phyloP scores from a whole-genome alignment of 179 eudicot genomes.

The Spinacia oleracea region DNA sequence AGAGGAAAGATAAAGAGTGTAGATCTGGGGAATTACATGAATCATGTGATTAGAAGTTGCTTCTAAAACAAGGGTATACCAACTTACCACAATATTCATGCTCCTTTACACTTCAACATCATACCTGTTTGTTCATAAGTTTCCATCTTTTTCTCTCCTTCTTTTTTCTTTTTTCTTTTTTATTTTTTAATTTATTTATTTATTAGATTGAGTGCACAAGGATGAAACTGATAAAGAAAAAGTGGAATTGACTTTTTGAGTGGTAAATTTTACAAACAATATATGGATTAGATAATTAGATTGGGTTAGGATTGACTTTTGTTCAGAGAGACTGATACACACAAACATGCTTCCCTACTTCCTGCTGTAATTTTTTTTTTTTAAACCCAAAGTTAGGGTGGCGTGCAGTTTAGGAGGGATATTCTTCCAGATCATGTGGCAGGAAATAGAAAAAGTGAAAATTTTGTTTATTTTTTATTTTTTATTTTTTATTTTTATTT shows the following conservation, averaged over 20 bases:
- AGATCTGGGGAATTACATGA: slow-evolving; percentile 17
- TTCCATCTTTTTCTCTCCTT: not conserved
- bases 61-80: slow-evolving; percentile 16
- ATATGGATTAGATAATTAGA: not conserved
- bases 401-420: slow-evolving; percentile 15
- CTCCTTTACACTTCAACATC: slow-evolving; percentile 9
- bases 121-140: not conserved
- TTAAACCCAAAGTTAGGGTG: not conserved
- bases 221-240: not conserved
- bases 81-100: slow-evolving; percentile 2
- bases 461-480: too few species aligned
- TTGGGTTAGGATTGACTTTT: not conserved
- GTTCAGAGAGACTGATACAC: not conserved
- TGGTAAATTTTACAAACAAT: not conserved
- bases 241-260: slow-evolving; percentile 6
- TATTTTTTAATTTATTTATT: not conserved
- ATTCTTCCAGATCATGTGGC: not conserved
- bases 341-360: slow-evolving; percentile 8
- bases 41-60: slow-evolving; percentile 16
- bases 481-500: not conserved
- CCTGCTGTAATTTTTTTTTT: not conserved
- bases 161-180: not conserved
- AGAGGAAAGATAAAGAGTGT: not conserved
- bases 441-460: not conserved
- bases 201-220: not conserved